Evolutionary conservation across 2,329 filamentous ascomycete genomes (phyloP).

Genomic region (Fusarium tricinctum): DNA sequence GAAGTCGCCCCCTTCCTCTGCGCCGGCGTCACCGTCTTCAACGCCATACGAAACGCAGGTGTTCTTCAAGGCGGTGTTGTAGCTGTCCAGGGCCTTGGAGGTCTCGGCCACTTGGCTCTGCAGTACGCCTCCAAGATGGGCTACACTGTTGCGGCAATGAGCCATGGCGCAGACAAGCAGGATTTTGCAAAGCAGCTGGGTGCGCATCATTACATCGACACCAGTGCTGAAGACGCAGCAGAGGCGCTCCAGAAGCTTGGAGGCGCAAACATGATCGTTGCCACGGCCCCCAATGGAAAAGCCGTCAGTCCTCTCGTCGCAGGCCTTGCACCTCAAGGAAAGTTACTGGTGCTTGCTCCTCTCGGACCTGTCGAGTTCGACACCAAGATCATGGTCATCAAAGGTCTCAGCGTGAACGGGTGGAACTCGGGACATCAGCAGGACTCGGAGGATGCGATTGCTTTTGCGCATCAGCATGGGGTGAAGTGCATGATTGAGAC

Average conservation of each 20-base stretch:
- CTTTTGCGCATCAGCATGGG: conserved; percentile 52
- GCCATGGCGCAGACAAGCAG: conserved; percentile 74
- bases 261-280: conserved; percentile 71
- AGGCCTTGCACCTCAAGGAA: conserved; percentile 61
- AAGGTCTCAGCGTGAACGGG: conserved; percentile 73
- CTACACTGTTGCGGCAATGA: conserved; percentile 71
- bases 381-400: conserved; percentile 57
- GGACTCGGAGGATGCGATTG: conserved; percentile 75
- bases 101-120: too few species aligned
- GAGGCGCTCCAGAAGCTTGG: conserved; percentile 68
- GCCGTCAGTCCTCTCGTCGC: conserved; percentile 66
- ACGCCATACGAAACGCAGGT: too few species aligned
- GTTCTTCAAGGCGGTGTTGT: too few species aligned
- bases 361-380: conserved; percentile 62
- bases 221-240: conserved; percentile 63
- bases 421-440: conserved; percentile 73
- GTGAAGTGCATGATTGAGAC: conserved; percentile 76
- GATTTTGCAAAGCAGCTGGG: conserved; percentile 70
- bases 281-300: conserved; percentile 72
- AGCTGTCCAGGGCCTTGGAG: too few species aligned
- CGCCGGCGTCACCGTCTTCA: too few species aligned
- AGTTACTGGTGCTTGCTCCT: conserved; percentile 63
- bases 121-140: too few species aligned
- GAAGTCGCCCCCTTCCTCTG: too few species aligned
- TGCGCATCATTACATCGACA: conserved; percentile 63